These are phyloP conservation scores for Heritiera littoralis DNA, from an alignment of 345 rosid genomes.

Conservation along the genomic window DNA sequence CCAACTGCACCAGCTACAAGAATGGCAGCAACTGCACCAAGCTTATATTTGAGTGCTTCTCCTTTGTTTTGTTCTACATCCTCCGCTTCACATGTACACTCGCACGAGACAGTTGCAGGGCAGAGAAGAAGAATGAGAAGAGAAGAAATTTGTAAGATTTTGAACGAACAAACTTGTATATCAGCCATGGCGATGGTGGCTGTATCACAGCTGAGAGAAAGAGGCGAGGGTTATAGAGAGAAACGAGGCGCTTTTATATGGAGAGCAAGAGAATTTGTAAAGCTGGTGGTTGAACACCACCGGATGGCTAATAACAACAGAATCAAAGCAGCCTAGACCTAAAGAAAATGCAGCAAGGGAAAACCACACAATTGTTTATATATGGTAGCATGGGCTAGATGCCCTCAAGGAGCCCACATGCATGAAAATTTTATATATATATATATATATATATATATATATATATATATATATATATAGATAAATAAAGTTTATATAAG, in stretches of 20 bases:
- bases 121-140: constrained; percentile 22
- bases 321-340: neutral
- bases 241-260: neutral
- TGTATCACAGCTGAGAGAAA: neutral
- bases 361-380: constrained; percentile 6
- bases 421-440: neutral
- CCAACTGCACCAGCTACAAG: constrained; percentile 56
- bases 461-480: no score
- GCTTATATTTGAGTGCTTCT: constrained; percentile 41
- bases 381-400: neutral
- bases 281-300: neutral
- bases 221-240: neutral
- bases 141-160: neutral
- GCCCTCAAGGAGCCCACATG: neutral
- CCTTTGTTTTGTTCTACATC: neutral
- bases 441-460: no score
- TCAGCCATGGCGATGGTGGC: constrained; percentile 8
- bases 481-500: no score
- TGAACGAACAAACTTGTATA: constrained; percentile 15
- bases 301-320: neutral
- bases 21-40: constrained; percentile 52
- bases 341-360: neutral
- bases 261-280: neutral
- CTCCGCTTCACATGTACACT: constrained; percentile 32
- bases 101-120: constrained; percentile 26